A percentile compares a stretch with the other conserved stretches of the same genome.
Conservation (phyloP, 148 eudicot species). For the Nyssa sinensis region DNA sequence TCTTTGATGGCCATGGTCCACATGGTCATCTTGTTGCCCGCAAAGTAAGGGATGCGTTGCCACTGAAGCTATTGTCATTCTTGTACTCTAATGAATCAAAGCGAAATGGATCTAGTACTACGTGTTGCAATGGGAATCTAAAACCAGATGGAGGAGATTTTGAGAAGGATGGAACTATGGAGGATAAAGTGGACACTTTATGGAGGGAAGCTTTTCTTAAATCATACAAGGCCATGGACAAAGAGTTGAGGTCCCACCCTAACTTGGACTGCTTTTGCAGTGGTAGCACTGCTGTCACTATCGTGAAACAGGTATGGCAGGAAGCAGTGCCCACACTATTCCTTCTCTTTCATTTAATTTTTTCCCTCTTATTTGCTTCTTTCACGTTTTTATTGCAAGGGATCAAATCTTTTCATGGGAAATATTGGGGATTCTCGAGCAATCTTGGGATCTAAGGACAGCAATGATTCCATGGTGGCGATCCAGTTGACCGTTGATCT, state of each 20-base stretch:
- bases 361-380: conserved; percentile 2
- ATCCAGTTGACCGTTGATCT: conserved; percentile 96
- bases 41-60: conserved; percentile 86
- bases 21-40: conserved; percentile 97
- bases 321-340: conserved; percentile 2
- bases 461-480: conserved; percentile 60
- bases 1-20: conserved; percentile 99
- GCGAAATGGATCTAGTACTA: conserved; percentile 47
- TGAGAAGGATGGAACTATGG: conserved; percentile 46
- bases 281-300: conserved; percentile 92
- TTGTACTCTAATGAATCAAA: conserved; percentile 55
- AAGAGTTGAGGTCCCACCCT: conserved; percentile 83
- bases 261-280: conserved; percentile 96
- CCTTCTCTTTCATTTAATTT: not conserved
- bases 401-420: conserved; percentile 80
- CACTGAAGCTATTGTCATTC: conserved; percentile 67
- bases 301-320: conserved; percentile 73
- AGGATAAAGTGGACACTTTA: conserved; percentile 43
- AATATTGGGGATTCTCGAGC: conserved; percentile 96
- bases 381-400: conserved; percentile 42
- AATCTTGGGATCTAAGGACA: conserved; percentile 74
- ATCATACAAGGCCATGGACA: conserved; percentile 92
- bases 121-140: conserved; percentile 54
- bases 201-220: conserved; percentile 96
- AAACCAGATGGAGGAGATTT: conserved; percentile 45